phyloP scores from a whole-genome alignment of 2,329 filamentous ascomycete species.

The Aspergillus pseudoterreus region DNA sequence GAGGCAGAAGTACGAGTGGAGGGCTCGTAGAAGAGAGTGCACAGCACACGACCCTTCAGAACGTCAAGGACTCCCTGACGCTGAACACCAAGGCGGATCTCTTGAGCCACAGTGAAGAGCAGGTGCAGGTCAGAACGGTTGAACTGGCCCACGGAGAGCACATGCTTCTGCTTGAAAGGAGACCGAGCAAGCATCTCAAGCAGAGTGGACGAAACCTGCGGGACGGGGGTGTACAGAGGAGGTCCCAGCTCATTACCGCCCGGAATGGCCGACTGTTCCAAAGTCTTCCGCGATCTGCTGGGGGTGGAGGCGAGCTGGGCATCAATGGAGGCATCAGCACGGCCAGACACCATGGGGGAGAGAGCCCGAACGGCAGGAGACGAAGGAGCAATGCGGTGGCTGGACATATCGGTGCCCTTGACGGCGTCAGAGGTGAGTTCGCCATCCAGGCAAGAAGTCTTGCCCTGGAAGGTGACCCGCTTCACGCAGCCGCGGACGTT shows the following conservation, averaged over 20 bases:
- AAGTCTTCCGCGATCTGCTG: constrained; percentile 25
- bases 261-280: constrained; percentile 26
- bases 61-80: constrained; percentile 84
- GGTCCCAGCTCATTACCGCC: constrained; percentile 35
- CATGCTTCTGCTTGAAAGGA: constrained; percentile 82
- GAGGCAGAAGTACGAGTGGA: constrained; percentile 93
- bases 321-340: constrained; percentile 33
- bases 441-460: constrained; percentile 72
- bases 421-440: constrained; percentile 54
- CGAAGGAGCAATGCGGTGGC: constrained; percentile 50
- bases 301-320: constrained; percentile 36
- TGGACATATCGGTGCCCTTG: constrained; percentile 72
- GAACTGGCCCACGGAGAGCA: constrained; percentile 90
- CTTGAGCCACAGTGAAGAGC: constrained; percentile 92
- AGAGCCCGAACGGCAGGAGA: constrained; percentile 57
- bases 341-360: constrained; percentile 39
- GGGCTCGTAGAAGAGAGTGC: constrained; percentile 95
- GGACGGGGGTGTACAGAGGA: constrained; percentile 42
- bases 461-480: constrained; percentile 70
- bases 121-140: constrained; percentile 81
- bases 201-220: constrained; percentile 57
- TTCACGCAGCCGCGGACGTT: constrained; percentile 67
- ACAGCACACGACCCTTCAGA: constrained; percentile 79
- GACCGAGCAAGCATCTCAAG: constrained; percentile 72
- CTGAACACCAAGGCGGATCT: constrained; percentile 95